Base-by-base conservation (phyloP, 2,329 filamentous ascomycete genomes). In the Diaporthe nobilis region DNA sequence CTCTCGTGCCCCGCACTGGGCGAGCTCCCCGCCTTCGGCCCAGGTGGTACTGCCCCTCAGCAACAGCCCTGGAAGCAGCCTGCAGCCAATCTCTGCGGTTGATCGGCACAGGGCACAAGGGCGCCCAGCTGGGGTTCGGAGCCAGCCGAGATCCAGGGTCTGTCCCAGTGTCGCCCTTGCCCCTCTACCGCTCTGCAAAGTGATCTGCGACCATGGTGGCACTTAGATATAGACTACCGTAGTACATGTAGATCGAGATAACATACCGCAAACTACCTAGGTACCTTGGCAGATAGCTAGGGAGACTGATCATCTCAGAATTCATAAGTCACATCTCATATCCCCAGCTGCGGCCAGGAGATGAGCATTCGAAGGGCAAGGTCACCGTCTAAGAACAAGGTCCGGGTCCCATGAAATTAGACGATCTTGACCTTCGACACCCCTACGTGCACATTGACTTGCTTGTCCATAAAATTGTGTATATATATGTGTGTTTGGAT, bases 71-170 rank as follows among this genome's bases (percentile, higher is more conserved):
- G 25, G 4, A 58, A 31, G 8, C 28, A 1, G 28, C 28, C 28
- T 28, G 28, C 28, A 34, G 15, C 55, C 55, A 34, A 10, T 34
- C 57, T 39, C 63, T 15, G 34, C 49, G 34, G 13, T 28, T 53
- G 65, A 70, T 70, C 65, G 65, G 34, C 65, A 67, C 63, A 67
- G 44, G 63, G 28, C 63, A 34, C 20, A 34, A 37, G 22, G 39
- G 47, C 22, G 13, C n/a, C 1, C 17, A n/a, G 22, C 28, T 47
- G 34, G 47, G 28, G 58, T n/a, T 73, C 71, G 58, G 57, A 55
- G 57, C 71, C 57, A 63, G 57, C 57, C 57, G 71, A 72, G 15
- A 31, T 17, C 12, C 57, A 63, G 39, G 44, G 57, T 72, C 28
- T 22, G 20, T 49, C 37, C 28, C 37, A 71, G 34, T 34, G 51